Base-by-base conservation (phyloP, 257 asterid species). In the Solanum sitiens region DNA sequence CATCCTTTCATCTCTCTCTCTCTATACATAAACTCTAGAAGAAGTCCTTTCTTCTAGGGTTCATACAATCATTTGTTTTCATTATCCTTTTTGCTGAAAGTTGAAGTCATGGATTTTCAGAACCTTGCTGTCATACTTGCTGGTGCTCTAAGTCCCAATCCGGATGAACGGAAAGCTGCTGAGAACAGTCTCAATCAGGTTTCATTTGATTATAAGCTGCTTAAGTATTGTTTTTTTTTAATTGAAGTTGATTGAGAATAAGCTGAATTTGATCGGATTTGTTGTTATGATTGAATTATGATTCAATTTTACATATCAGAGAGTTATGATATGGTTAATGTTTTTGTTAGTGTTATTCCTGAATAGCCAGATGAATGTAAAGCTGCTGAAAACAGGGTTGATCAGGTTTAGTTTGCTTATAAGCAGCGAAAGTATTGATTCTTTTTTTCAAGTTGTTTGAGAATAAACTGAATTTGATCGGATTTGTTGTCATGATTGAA, bases 141-240 rank as follows among this genome's bases (percentile, higher is more conserved):
- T 50, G 98, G 96, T 40, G 98, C 98, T 4, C 92, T 96, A 59
- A 94, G 99, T 89, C 95, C 95, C 87, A 94, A 93, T 92, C 99
- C 97, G 0, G 93, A 89, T 90, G 96, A 97, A 86, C 94, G 99
- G 45, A 96, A 93, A 90, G 94, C 98, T 12, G 98, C 99, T 23
- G 99, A 97, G 86, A 94, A 91, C n/a, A 93, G 95, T 88, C 95
- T 97, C 73, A 95, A 92, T 93, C 99, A 97, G 96, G 99, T 97
- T 27, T 50, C 3, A 13, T 50, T 30, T 76, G 83, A 7, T 42
- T 77, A 77, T 42, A 21, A 42, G 16, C n/a, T n/a, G 5, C 33
- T 42, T 4, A 44, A 13, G 37, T 45, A 32, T 44, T 79, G 40
- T 25, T n/a, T 63, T 61, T 61, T 27, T 42, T 12, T 40, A 3